Evolutionary conservation across 2,329 filamentous ascomycete species (phyloP), one percentile per base, ranked within the genome.

Genomic region (Neonectria sp.): DNA sequence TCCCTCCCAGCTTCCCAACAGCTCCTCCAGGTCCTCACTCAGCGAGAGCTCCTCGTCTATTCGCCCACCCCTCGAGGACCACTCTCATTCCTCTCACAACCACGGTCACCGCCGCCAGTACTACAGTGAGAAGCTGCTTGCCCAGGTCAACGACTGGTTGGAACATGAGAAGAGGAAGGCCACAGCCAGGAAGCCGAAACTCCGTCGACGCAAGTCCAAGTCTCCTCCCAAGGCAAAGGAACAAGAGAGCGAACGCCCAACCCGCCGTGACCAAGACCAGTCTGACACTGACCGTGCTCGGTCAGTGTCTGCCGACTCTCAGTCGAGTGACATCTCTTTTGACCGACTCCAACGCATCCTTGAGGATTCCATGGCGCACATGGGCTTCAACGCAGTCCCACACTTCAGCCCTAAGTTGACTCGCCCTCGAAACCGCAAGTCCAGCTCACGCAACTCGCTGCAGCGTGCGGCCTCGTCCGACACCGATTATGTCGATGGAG

Each of bases 131-230:
- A 88, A 86, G 70, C 80, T 97, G 8, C 82, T 96, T 31, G 86
- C 90, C 24, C 93, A 97, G 77, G 90, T 98, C 15, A 87, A 89
- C 29, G 90, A 93, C 71, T 98, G 95, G 95, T 83, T 98, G 45
- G 90, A 95, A 73, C 89, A 91, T 56, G 95, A 98, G 81, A 92
- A 91, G 76, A 82, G 85, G 35, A 90, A 90, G 73, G 86, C 87
- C 45, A 81, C 85, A 11, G 85, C 86, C 57, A 89, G 86, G 76
- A 86, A 77, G 72, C 67, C 60, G 3, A 85, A 75, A 67, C 77
- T 76, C 43, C 83, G 71, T 37, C 68, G 79, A 68, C 84, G 81
- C 73, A 85, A 82, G 77, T 80, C 81, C 60, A 81, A 80, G 66
- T 81, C 80, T 51, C 80, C 79, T 48, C 71, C 80, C 17, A 73